Percentiles rank a stretch among this genome's conserved stretches.
Evolutionary conservation across 352 stramenopile species (phyloP).

Genomic region (Thraustochytrium striatum): DNA sequence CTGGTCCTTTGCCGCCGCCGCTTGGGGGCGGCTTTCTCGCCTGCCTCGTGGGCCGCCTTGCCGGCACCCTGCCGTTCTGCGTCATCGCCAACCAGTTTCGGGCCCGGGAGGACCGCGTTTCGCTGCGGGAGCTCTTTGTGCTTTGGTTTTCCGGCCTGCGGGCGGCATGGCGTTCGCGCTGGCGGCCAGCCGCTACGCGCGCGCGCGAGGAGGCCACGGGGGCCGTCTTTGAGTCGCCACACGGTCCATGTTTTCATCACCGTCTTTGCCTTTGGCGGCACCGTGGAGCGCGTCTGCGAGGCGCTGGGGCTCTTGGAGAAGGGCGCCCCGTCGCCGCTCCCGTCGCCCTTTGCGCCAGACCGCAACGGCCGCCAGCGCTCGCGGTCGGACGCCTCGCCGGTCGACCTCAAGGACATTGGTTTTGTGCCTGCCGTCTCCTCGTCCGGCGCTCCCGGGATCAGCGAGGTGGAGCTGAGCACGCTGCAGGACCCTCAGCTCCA

Average conservation of each 20-base stretch:
- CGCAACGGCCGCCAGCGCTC: background rate
- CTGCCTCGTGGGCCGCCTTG: constrained; percentile 33
- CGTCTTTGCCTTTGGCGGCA: constrained; percentile 47
- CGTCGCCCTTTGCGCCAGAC: constrained; percentile 8
- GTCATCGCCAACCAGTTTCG: constrained; percentile 48
- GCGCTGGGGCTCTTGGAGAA: constrained; percentile 7
- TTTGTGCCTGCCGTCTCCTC: background rate
- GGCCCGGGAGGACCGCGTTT: background rate
- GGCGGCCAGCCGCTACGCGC: constrained; percentile 48
- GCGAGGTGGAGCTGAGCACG: background rate
- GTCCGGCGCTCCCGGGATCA: background rate
- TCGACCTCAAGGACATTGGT: background rate
- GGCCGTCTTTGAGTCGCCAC: constrained; percentile 42
- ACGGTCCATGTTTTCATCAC: constrained; percentile 53
- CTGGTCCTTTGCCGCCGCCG: background rate
- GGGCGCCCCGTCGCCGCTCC: background rate
- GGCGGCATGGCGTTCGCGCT: constrained; percentile 54
- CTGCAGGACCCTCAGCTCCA: too few relatives aligned
- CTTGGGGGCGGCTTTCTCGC: constrained; percentile 26
- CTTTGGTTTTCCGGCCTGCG: constrained; percentile 52
- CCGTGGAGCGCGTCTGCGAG: background rate
- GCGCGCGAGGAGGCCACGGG: constrained; percentile 7
- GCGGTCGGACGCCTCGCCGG: background rate
- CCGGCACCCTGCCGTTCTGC: constrained; percentile 32
- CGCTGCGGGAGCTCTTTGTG: constrained; percentile 48